Base-by-base conservation (phyloP, 2,329 filamentous ascomycete species). In the Ilyonectria robusta region DNA sequence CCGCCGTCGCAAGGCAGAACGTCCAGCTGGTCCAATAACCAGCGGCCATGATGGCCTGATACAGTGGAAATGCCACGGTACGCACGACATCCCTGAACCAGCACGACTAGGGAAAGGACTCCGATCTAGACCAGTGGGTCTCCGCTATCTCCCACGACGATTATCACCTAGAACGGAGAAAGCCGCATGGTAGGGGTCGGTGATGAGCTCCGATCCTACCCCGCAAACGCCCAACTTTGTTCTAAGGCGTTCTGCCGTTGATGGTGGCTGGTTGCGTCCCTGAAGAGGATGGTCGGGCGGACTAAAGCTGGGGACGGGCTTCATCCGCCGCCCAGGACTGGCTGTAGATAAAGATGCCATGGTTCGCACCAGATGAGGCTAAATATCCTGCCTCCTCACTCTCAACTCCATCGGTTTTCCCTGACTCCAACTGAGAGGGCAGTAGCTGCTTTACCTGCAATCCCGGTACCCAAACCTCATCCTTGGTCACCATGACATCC, bases 161-260 rank as follows among this genome's bases (percentile, higher is more conserved):
- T 33, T 21, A n/a, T 51, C 47, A 29, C 47, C 19, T 11, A 53
- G 50, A 21, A n/a, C 31, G 50, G 50, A 35, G 48, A 19, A 31
- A 21, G 48, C 48, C 48, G 63, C 1, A 10, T 8, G 13, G 21
- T 33, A 56, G 35, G 53, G 53, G 53, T 56, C 53, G 53, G 53
- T 56, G 35, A 56, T 26, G 35, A 13, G 42, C 35, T 44, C 53
- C 53, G 53, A 56, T 56, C 35, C 19, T 31, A 56, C 53, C 53
- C 53, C 53, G 53, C 53, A 44, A 26, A 56, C 35, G 17, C 10
- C 17, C 21, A 15, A 53, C 53, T 23, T 17, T 19, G 26, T 11
- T 56, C n/a, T 33, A 11, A 33, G 11, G 40, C 40, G 17, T 42
- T 15, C 17, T 8, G 6, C 40, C 15, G n/a, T 33, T 9, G 17